Evolutionary conservation across 179 eudicot species (phyloP).

Genomic region (Spergularia azorica): DNA sequence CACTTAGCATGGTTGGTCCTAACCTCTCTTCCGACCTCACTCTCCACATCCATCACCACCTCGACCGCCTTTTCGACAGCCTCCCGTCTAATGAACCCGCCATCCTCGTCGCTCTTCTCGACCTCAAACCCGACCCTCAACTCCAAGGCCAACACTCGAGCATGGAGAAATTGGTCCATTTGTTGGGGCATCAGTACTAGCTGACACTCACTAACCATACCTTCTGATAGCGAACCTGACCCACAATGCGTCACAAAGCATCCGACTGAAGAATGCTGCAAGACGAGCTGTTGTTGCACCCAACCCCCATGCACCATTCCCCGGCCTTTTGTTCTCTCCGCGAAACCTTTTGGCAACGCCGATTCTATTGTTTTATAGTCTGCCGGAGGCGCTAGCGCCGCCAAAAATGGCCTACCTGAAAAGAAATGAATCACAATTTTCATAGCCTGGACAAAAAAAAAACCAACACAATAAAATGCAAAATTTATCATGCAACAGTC

Average conservation of each 20-base stretch:
- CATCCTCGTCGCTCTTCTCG: conserved; percentile 15
- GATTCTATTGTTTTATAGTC: conserved; percentile 21
- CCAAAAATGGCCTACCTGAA: conserved; percentile 37
- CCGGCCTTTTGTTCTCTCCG: conserved; percentile 26
- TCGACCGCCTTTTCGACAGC: conserved; percentile 2
- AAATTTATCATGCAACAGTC: too few species aligned
- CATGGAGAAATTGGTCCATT: conserved; percentile 31
- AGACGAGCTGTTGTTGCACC: conserved; percentile 39
- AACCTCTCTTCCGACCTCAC: conserved; percentile 8
- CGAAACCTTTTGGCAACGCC: conserved; percentile 39
- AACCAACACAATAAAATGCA: too few species aligned
- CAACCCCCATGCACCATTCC: conserved; percentile 44
- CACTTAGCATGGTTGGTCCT: conserved; percentile 24
- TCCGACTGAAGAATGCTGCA: conserved; percentile 44
- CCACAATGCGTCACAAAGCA: conserved; percentile 47
- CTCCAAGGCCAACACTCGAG: conserved; percentile 21
- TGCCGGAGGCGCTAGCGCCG: conserved; percentile 30
- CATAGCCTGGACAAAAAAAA: too few species aligned
- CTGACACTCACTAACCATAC: conserved; percentile 37
- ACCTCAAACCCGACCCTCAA: conserved; percentile 26
- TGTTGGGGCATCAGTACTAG: conserved; percentile 37
- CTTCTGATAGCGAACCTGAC: conserved; percentile 34
- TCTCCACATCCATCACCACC: conserved; percentile 9
- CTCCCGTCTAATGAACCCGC: conserved; percentile 12
- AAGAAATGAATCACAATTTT: neutral